Evolutionary conservation across 306 rosid species (phyloP).

Genomic region (Canavalia gladiata): DNA sequence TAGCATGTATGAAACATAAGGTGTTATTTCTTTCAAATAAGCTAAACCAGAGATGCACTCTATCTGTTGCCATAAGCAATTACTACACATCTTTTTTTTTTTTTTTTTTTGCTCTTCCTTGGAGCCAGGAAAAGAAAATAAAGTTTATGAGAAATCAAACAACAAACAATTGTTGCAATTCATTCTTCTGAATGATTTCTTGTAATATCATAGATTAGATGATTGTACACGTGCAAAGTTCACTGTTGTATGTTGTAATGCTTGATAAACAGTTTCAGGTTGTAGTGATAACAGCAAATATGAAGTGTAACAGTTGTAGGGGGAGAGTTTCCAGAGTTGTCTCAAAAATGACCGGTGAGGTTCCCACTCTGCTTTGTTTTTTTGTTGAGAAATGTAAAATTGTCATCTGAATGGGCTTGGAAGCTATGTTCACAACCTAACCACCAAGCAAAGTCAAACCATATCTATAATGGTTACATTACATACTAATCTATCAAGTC

Average conservation of each 20-base stretch:
- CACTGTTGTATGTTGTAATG: conserved; percentile 9
- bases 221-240: conserved; percentile 4
- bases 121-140: neutral
- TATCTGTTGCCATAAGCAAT: too few species aligned
- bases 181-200: neutral
- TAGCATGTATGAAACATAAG: neutral
- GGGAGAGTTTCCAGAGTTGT: conserved; percentile 46
- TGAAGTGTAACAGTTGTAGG: conserved; percentile 46
- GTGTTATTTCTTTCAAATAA: too few species aligned
- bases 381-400: conserved; percentile 19
- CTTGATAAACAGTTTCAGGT: conserved; percentile 49
- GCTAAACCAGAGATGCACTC: too few species aligned
- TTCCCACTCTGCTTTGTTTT: neutral
- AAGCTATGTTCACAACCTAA: neutral
- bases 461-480: neutral
- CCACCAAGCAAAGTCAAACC: neutral
- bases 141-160: neutral
- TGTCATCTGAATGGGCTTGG: neutral
- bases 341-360: conserved; percentile 51
- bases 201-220: conserved; percentile 5
- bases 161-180: conserved; percentile 20
- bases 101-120: neutral
- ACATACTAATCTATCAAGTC: too few species aligned
- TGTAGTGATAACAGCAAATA: conserved; percentile 50
- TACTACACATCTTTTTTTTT: too few species aligned